Conservation (phyloP, 371 early-diverging fungal species). For the Parasitella parasitica region DNA sequence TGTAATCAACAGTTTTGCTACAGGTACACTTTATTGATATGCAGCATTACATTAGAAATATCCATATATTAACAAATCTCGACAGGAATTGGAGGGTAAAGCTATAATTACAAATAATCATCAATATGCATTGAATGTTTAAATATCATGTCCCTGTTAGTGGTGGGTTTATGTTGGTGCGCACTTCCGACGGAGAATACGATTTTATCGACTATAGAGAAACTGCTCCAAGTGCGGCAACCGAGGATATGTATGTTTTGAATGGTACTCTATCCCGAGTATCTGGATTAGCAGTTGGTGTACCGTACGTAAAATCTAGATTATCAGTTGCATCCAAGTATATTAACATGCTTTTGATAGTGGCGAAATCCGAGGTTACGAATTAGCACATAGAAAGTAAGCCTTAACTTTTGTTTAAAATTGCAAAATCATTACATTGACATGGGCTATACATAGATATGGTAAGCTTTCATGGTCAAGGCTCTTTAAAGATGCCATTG, state of each 20-base stretch:
- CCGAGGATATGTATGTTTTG: conserved; percentile 64
- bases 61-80: too few species aligned
- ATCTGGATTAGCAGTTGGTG: conserved; percentile 83
- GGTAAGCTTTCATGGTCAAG: conserved; percentile 87
- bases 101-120: background rate
- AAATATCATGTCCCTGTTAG: conserved; percentile 24
- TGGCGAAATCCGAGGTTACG: conserved; percentile 88
- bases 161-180: conserved; percentile 95
- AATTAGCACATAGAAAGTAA: conserved; percentile 68
- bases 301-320: conserved; percentile 65
- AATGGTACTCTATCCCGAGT: conserved; percentile 61
- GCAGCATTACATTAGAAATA: too few species aligned
- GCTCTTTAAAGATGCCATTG: conserved; percentile 81
- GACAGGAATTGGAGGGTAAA: conserved; percentile 46
- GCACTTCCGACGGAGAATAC: conserved; percentile 54
- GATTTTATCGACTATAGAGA: conserved; percentile 86
- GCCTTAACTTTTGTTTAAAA: too few species aligned
- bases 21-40: conserved; percentile 68
- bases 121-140: too few species aligned
- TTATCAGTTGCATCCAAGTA: background rate
- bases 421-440: background rate
- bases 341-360: conserved; percentile 14
- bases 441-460: conserved; percentile 28
- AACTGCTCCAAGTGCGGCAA: conserved; percentile 76
- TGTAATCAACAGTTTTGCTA: conserved; percentile 89